Evolutionary conservation across 768 basidiomycete species (phyloP).

Genomic region (Lentinula guzmanii): DNA sequence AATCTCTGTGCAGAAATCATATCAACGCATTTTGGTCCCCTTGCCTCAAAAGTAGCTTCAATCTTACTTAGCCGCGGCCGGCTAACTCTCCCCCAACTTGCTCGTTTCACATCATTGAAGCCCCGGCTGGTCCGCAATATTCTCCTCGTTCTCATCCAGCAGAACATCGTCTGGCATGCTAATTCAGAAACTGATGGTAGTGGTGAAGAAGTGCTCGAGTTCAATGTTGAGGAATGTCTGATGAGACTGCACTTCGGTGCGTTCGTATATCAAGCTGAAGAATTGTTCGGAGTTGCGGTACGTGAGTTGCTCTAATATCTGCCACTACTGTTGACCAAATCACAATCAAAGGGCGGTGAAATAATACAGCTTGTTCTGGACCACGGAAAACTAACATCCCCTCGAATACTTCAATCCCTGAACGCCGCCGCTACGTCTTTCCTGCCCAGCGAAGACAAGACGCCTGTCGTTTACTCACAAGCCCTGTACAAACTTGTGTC

Average conservation of each 20-base stretch:
- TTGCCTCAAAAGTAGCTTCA: conserved; percentile 63
- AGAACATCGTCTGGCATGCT: conserved; percentile 87
- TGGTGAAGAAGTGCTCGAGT: conserved; percentile 58
- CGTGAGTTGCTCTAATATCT: conserved; percentile 19
- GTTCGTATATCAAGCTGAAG: conserved; percentile 70
- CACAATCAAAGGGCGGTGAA: conserved; percentile 54
- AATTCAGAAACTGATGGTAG: conserved; percentile 57
- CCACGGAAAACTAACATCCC: conserved; percentile 79
- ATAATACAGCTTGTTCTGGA: conserved; percentile 74
- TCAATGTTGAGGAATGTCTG: conserved; percentile 81
- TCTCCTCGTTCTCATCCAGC: conserved; percentile 79
- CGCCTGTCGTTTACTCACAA: conserved; percentile 44
- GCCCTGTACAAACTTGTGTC: conserved; percentile 68
- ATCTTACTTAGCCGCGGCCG: conserved; percentile 78
- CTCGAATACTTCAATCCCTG: conserved; percentile 56
- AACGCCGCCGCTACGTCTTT: conserved; percentile 31
- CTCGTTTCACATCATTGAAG: conserved; percentile 63
- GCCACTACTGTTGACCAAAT: conserved; percentile 3
- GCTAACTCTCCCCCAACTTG: conserved; percentile 61
- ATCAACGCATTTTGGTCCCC: conserved; percentile 57
- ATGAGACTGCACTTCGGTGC: conserved; percentile 77
- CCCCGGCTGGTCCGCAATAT: conserved; percentile 63
- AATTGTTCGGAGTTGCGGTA: conserved; percentile 67
- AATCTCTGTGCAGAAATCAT: conserved; percentile 60
- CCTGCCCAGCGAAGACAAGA: background rate